A percentile compares a stretch with the other conserved stretches of the same genome.
Conservation (phyloP, 345 rosid species). For the Linum lewisii region DNA sequence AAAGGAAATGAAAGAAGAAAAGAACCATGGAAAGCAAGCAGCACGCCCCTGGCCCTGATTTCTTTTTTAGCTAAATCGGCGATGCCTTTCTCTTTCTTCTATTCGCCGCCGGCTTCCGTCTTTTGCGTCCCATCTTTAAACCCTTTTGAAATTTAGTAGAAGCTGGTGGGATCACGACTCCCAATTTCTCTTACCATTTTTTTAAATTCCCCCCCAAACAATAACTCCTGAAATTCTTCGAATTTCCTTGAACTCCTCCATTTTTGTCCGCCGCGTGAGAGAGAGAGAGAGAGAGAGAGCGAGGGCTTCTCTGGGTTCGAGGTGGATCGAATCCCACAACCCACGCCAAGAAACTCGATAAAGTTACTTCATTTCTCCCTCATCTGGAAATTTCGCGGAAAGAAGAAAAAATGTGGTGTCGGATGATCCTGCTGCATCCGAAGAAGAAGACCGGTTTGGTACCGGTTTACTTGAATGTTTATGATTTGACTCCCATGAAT, state of each 20-base stretch:
- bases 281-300: background rate
- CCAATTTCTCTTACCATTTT: background rate
- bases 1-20: background rate
- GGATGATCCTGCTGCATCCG: constrained; percentile 32
- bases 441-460: constrained; percentile 61
- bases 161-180: background rate
- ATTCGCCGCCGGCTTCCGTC: background rate
- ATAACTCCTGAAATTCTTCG: background rate
- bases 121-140: background rate
- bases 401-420: constrained; percentile 40
- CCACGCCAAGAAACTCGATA: background rate
- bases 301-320: background rate
- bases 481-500: constrained; percentile 87
- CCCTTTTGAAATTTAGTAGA: background rate
- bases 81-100: background rate
- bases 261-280: background rate
- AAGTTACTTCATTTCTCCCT: background rate
- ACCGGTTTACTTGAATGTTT: constrained; percentile 89
- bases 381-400: background rate
- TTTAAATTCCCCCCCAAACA: background rate
- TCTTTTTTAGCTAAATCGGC: background rate
- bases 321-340: background rate
- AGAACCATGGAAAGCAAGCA: background rate
- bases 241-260: no score
- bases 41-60: background rate